phyloP scores from a whole-genome alignment of 1,284 basidiomycete genomes.

The Sphagnurus paluster region DNA sequence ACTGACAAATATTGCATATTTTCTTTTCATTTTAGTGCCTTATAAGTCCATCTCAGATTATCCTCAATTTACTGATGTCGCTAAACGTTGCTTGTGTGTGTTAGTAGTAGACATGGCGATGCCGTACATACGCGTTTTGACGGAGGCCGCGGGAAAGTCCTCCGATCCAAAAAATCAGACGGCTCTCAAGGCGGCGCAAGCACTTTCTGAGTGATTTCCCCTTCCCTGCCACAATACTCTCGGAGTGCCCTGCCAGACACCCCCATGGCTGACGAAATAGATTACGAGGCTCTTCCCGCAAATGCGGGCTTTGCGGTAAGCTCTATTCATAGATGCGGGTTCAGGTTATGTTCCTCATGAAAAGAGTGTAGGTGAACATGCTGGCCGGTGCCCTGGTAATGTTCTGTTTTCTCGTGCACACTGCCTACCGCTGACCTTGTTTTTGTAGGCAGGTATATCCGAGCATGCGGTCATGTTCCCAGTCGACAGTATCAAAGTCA shows the following conservation, averaged over 20 bases:
- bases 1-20: not conserved
- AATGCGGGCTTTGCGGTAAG: constrained; percentile 74
- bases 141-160: not conserved
- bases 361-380: constrained; percentile 81
- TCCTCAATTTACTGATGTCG: no score
- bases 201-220: constrained; percentile 2
- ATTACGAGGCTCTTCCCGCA: constrained; percentile 76
- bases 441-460: constrained; percentile 91
- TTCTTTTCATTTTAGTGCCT: not conserved
- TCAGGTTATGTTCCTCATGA: not conserved
- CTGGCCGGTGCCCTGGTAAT: constrained; percentile 92
- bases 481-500: constrained; percentile 95
- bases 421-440: not conserved
- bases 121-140: no score
- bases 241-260: not conserved
- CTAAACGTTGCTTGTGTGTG: no score
- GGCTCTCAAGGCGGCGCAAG: constrained; percentile 1
- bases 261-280: constrained; percentile 61
- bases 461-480: constrained; percentile 99
- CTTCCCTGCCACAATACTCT: no score
- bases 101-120: not conserved
- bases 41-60: not conserved
- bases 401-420: constrained; percentile 35
- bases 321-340: constrained; percentile 9
- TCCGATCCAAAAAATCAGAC: not conserved